A percentile compares a stretch with the other conserved stretches of the same genome.
These are phyloP conservation scores for Oryza coarctata DNA, from an alignment of 176 grass and related monocot genomes.

Conservation along the genomic window DNA sequence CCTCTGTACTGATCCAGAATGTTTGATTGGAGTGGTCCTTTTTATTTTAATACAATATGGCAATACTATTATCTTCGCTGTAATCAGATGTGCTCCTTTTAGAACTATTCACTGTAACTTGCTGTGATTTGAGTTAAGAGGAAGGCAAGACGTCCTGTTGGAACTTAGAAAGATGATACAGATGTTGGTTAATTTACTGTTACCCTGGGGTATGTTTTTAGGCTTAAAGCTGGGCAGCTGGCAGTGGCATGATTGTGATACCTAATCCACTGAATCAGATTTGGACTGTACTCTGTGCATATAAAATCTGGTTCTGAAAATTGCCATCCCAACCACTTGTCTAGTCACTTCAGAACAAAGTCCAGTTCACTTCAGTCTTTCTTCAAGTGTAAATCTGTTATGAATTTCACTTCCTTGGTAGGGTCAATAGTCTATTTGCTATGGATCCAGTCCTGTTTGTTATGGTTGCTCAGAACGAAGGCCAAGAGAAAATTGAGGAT, in stretches of 20 bases:
- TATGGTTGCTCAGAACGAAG: background rate
- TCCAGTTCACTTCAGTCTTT: background rate
- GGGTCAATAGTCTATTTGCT: background rate
- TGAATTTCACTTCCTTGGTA: background rate
- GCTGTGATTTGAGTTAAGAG: background rate
- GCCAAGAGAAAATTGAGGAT: background rate
- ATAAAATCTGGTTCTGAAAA: background rate
- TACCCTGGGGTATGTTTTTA: background rate
- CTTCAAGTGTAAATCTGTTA: background rate
- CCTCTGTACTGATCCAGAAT: background rate
- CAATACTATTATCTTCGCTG: background rate
- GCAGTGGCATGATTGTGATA: background rate
- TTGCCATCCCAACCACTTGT: constrained; percentile 10
- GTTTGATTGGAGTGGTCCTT: background rate
- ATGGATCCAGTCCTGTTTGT: background rate
- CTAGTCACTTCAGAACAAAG: background rate
- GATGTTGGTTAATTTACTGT: background rate
- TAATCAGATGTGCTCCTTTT: too few species aligned
- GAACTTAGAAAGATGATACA: background rate
- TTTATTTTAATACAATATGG: background rate
- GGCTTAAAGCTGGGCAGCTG: background rate
- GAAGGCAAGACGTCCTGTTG: background rate
- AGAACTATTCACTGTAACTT: background rate
- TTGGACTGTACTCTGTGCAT: background rate
- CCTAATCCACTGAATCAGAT: background rate